These are phyloP conservation scores for Ustilago bromivora DNA, from an alignment of 1,284 basidiomycete genomes.

Conservation along the genomic window DNA sequence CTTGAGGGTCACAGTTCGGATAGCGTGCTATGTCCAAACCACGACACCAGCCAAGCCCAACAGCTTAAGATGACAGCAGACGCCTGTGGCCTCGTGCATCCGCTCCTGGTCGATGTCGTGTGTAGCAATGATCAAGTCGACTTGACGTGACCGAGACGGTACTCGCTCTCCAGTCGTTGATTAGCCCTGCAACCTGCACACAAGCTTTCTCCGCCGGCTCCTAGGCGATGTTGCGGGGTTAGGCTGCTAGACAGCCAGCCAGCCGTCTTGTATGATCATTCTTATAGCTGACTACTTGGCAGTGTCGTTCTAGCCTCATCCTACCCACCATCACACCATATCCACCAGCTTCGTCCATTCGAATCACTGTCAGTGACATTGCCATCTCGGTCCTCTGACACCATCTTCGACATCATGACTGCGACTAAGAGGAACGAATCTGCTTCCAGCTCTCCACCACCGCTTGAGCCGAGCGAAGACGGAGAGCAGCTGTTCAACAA, in stretches of 20 bases:
- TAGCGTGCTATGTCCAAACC: slow-evolving; percentile 20
- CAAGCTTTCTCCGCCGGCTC: slow-evolving; percentile 12
- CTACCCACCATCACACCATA: not conserved
- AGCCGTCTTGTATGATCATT: not conserved
- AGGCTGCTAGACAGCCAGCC: not conserved
- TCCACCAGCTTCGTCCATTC: not conserved
- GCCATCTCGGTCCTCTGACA: not conserved
- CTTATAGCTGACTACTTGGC: slow-evolving; percentile 10
- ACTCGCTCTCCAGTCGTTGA: slow-evolving; percentile 8
- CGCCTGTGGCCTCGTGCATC: not conserved
- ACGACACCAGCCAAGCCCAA: slow-evolving; percentile 8
- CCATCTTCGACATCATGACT: slow-evolving; percentile 6
- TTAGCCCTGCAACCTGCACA: not conserved
- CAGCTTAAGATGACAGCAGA: not conserved
- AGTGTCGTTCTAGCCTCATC: slow-evolving; percentile 7
- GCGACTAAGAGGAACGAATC: slow-evolving; percentile 14
- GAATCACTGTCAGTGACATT: not conserved
- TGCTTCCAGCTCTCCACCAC: slow-evolving; percentile 6
- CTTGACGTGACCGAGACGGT: slow-evolving; percentile 32
- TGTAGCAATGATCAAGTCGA: slow-evolving; percentile 11
- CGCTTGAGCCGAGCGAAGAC: slow-evolving; percentile 6
- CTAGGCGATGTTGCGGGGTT: slow-evolving; percentile 12
- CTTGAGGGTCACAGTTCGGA: slow-evolving; percentile 11
- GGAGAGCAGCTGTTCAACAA: slow-evolving; percentile 37
- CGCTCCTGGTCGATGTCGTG: slow-evolving; percentile 35